Conservation (phyloP, 805 yeast species). For the Helenozyma rhizophorensis region DNA sequence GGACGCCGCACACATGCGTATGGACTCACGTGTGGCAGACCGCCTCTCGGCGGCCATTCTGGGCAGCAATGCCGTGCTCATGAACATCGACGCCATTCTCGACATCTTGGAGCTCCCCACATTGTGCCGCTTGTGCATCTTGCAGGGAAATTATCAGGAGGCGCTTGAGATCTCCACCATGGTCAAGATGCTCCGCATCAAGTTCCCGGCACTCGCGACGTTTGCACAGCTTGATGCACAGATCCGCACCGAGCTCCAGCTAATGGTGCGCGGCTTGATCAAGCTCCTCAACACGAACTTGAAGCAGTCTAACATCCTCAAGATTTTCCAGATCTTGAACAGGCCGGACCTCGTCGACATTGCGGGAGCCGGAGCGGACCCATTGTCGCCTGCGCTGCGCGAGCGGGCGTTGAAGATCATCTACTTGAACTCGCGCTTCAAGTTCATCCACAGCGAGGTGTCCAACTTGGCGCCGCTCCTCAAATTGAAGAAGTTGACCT, state of each 20-base stretch:
- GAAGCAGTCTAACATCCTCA: constrained; percentile 73
- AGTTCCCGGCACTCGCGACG: constrained; percentile 60
- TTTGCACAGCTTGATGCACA: constrained; percentile 47
- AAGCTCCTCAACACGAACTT: constrained; percentile 68
- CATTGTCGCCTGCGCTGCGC: constrained; percentile 5
- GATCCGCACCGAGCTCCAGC: constrained; percentile 51
- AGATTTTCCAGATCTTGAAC: constrained; percentile 70
- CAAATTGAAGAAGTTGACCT: constrained; percentile 50
- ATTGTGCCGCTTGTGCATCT: constrained; percentile 75
- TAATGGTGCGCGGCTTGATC: constrained; percentile 69
- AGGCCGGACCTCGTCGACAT: constrained; percentile 49
- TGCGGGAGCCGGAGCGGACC: constrained; percentile 1
- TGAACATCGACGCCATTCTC: constrained; percentile 65
- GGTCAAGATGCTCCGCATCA: constrained; percentile 59
- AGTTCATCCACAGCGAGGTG: constrained; percentile 61
- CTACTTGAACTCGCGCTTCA: constrained; percentile 62
- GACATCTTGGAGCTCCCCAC: constrained; percentile 84
- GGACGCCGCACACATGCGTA: constrained; percentile 1
- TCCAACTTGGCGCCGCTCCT: constrained; percentile 53
- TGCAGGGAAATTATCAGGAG: constrained; percentile 83
- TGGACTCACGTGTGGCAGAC: constrained; percentile 13
- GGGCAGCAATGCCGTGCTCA: constrained; percentile 37
- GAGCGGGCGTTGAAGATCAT: constrained; percentile 42
- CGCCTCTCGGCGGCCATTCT: constrained; percentile 18
- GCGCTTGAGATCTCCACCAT: constrained; percentile 80